Conservation (phyloP, 352 stramenopile genomes). For the Phytophthora melonis region DNA sequence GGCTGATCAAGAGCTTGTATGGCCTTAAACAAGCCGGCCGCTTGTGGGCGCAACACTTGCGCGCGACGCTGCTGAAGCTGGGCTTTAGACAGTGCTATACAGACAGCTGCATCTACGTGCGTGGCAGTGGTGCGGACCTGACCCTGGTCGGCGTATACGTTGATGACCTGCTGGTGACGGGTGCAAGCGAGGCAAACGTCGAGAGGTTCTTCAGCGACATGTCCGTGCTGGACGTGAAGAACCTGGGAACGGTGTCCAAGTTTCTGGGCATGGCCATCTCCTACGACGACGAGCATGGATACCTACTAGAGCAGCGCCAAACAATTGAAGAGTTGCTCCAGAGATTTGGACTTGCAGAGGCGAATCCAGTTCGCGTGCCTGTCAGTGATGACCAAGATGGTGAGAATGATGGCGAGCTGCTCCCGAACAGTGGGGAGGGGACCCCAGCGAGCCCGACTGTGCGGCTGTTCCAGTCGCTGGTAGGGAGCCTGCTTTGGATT, state of each 20-base stretch:
- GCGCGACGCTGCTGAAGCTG: background rate
- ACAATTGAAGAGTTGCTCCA: background rate
- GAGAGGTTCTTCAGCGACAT: conserved; percentile 26
- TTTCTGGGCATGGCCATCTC: conserved; percentile 39
- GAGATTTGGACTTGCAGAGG: background rate
- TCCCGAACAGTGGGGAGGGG: background rate
- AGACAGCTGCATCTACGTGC: background rate
- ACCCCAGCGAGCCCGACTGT: conserved; percentile 6
- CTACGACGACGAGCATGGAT: conserved; percentile 2
- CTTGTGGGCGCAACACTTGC: background rate
- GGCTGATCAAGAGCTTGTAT: background rate
- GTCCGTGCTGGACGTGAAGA: conserved; percentile 29
- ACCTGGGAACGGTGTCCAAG: conserved; percentile 32
- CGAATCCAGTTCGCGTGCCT: conserved; percentile 8
- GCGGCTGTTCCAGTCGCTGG: background rate
- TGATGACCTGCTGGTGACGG: conserved; percentile 40
- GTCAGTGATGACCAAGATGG: conserved; percentile 13
- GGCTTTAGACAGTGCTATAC: background rate
- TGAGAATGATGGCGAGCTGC: background rate
- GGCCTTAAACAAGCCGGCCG: background rate
- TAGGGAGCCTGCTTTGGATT: background rate
- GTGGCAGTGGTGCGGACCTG: background rate
- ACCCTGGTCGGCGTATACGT: conserved; percentile 38
- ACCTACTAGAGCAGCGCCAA: background rate
- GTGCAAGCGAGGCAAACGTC: background rate